Evolutionary conservation across 1,139 yeast species (phyloP), one percentile per base, ranked within the genome.

Genomic region (Blastobotrys malaysiensis): DNA sequence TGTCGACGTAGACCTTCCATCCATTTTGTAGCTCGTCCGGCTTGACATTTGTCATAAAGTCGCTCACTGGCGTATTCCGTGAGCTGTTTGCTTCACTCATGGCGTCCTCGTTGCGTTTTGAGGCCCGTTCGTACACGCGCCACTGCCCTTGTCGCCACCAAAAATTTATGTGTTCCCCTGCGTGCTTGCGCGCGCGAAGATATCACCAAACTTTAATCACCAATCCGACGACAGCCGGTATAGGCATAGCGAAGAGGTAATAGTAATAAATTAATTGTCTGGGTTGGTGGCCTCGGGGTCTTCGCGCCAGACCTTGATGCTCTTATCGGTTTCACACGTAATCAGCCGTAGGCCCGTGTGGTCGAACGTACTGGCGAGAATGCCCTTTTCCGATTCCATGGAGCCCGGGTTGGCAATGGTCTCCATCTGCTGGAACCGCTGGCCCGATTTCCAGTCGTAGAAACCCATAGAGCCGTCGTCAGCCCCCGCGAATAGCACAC

Each of bases 251-350:
- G n/a, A n/a, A n/a, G n/a, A n/a, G n/a, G n/a, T n/a, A n/a, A 22
- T 22, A 22, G 7, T 5, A 22, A 22, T 22, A 22, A 26, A 26
- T 31, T 72, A 76, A 44, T 31, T 13, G 6, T n/a, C 13, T 7
- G 36, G 36, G 13, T 69, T 71, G 0, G 80, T 77, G 0, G 83
- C 81, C 2, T 65, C 65, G 6, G 73, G 72, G 52, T 75, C 79
- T 59, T 82, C 84, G 50, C 66, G 81, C 97, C 97, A 93, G 1
- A 93, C 74, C 67, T 90, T 89, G 50, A 93, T 82, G 63, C 90
- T 85, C 69, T 90, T 91, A 69, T 93, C 99, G 9, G 90, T 85
- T 64, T 88, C 96, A 52, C 97, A 89, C 0, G 97, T 88, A 19
- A 93, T 78, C 55, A 93, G 72, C 46, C 97, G 77, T 61, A 84